A percentile compares a stretch with the other conserved stretches of the same genome.
Conservation (phyloP, 352 stramenopile genomes). For the Saprolegnia diclina region DNA sequence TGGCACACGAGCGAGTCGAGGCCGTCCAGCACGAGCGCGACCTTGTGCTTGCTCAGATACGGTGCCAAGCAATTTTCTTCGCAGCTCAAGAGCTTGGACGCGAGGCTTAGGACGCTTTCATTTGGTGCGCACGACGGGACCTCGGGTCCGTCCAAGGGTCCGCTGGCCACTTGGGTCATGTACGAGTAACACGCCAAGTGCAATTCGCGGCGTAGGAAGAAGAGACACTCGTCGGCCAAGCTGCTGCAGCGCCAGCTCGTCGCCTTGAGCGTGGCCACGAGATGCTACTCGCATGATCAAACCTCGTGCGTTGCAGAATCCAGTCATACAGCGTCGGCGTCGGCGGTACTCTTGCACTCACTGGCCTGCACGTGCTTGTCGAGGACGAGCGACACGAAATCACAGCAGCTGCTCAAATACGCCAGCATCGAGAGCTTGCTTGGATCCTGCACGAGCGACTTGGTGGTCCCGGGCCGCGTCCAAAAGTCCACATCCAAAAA, state of each 20-base stretch:
- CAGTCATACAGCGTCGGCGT: no score
- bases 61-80: slow-evolving; percentile 68
- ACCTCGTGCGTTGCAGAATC: no score
- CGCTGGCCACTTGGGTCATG: slow-evolving; percentile 63
- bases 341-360: no score
- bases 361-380: no score
- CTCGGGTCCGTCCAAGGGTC: no score
- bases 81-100: no score
- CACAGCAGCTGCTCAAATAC: slow-evolving; percentile 20
- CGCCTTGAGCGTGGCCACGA: slow-evolving; percentile 16
- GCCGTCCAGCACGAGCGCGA: slow-evolving; percentile 62
- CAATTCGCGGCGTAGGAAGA: slow-evolving; percentile 71
- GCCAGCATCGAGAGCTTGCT: slow-evolving; percentile 18
- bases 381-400: slow-evolving; percentile 13
- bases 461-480: not conserved
- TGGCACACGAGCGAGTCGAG: slow-evolving; percentile 58
- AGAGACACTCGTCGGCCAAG: slow-evolving; percentile 66
- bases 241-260: slow-evolving; percentile 67
- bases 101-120: no score
- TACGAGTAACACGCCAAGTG: slow-evolving; percentile 73
- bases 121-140: no score
- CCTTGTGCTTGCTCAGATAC: slow-evolving; percentile 68
- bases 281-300: no score
- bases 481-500: slow-evolving; percentile 19
- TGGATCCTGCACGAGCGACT: slow-evolving; percentile 1